Conservation (phyloP, 331 rosid genomes). For the Cucumis variabilis region DNA sequence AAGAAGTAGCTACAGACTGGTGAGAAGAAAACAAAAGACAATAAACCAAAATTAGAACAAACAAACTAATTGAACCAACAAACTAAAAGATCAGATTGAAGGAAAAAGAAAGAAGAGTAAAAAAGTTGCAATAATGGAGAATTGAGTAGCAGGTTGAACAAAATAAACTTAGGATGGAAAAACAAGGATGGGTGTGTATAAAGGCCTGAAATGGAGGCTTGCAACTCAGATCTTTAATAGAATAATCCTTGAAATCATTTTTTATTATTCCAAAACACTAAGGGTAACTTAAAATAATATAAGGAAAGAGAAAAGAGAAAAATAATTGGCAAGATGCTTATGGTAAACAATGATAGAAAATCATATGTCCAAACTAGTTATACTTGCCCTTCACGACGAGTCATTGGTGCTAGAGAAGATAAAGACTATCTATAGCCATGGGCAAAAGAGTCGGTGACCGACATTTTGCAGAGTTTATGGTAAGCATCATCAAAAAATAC, state of each 20-base stretch:
- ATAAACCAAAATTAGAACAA: not conserved
- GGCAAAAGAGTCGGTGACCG: constrained; percentile 73
- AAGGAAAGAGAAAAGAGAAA: no score
- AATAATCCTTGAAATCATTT: no score
- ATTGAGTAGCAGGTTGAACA: not conserved
- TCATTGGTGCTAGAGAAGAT: constrained; percentile 56
- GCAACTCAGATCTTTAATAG: no score
- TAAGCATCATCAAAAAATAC: constrained; percentile 43
- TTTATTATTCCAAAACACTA: no score
- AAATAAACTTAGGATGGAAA: not conserved
- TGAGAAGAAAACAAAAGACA: not conserved
- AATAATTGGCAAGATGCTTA: no score
- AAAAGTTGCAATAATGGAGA: not conserved
- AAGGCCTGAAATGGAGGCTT: no score
- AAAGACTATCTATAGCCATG: constrained; percentile 74
- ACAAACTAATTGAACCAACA: not conserved
- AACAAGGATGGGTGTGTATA: not conserved
- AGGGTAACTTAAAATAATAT: no score
- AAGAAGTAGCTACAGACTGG: constrained; percentile 29
- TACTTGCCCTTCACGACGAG: constrained; percentile 63
- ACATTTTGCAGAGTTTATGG: constrained; percentile 63
- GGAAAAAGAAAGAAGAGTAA: not conserved
- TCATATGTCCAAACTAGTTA: not conserved
- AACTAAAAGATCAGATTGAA: not conserved
- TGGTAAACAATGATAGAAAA: no score